Base-by-base conservation (phyloP, 208 protist genomes). In the Trypanosoma avium region DNA sequence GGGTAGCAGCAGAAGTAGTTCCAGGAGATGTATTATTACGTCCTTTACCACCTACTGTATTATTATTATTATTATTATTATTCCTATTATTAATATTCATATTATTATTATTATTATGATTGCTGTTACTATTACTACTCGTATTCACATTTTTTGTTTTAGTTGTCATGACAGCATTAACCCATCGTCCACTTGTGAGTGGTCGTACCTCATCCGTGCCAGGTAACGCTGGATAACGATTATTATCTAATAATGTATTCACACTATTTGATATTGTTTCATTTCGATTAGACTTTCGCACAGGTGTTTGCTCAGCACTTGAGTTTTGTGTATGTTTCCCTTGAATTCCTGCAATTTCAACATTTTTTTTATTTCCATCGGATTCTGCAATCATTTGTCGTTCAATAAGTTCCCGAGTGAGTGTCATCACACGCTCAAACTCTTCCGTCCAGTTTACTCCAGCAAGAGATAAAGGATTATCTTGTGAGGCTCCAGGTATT, bases 361-460 rank as follows among this genome's bases (percentile, higher is more conserved):
- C 70, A 24, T 30, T 36, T 9, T 29, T 67, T 32, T 33, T 63
- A 3, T 64, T 32, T 8, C 15, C 71, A n/a, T 82, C 73, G n/a
- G 54, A 48, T 32, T 70, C 73, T 19, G 67, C 71, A 55, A 67
- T 70, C 13, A 84, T 64, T 63, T 93, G 87, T 32, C 72, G 67
- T 21, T 86, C 71, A 46, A 93, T 82, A 50, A 89, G 57, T 53
- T 89, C 67, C 17, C 67, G 73, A 13, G 87, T 93, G 40, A 90
- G 72, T 30, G 70, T 65, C 87, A 93, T 88, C 42, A 93, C 72
- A 29, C 80, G 68, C 50, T 81, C 69, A 56, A 87, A 93, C 70
- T 90, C 83, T 13, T 81, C 81, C 7, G 59, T 61, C 87, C 87
- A 93, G 61, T 93, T 79, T 24, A 86, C 29, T 40, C 71, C 71